phyloP scores from a whole-genome alignment of 176 grass and related monocot genomes.

The Bonia amplexicaulis region DNA sequence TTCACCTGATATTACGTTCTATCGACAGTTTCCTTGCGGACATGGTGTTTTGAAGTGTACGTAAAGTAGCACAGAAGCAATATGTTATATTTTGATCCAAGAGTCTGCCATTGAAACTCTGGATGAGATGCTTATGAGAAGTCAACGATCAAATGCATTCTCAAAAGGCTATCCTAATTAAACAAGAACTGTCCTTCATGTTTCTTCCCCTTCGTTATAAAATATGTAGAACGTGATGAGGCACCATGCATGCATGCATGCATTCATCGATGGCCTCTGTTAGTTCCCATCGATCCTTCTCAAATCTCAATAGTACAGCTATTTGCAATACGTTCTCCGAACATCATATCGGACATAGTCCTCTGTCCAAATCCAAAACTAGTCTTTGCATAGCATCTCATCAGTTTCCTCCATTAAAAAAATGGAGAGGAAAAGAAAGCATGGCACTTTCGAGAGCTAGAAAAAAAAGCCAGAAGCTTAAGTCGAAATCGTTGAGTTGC shows the following conservation, averaged over 20 bases:
- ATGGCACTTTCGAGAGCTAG: no score
- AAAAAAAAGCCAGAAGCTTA: no score
- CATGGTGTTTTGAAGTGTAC: conserved; percentile 24
- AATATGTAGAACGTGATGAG: conserved; percentile 33
- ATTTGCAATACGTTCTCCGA: conserved; percentile 1
- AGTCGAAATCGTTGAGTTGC: no score
- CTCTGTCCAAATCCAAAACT: conserved; percentile 25
- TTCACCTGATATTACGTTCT: conserved; percentile 4
- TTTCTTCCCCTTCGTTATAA: conserved; percentile 15
- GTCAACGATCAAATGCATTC: conserved; percentile 26
- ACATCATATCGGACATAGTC: conserved; percentile 6
- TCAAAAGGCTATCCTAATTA: conserved; percentile 21
- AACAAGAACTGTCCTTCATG: conserved; percentile 13
- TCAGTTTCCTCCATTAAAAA: conserved; percentile 22
- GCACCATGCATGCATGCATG: conserved; percentile 43
- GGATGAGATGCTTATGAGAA: background rate
- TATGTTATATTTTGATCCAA: conserved; percentile 16
- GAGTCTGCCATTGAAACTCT: background rate
- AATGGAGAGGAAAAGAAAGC: conserved; percentile 20
- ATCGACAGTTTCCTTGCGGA: conserved; percentile 4
- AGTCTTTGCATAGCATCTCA: conserved; percentile 31
- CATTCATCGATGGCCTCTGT: conserved; percentile 6
- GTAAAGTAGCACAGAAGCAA: conserved; percentile 38
- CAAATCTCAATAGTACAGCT: background rate
- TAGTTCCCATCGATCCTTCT: conserved; percentile 12